Conservation (phyloP, 2,329 filamentous ascomycete species). For the Sordariomycetes sp. region DNA sequence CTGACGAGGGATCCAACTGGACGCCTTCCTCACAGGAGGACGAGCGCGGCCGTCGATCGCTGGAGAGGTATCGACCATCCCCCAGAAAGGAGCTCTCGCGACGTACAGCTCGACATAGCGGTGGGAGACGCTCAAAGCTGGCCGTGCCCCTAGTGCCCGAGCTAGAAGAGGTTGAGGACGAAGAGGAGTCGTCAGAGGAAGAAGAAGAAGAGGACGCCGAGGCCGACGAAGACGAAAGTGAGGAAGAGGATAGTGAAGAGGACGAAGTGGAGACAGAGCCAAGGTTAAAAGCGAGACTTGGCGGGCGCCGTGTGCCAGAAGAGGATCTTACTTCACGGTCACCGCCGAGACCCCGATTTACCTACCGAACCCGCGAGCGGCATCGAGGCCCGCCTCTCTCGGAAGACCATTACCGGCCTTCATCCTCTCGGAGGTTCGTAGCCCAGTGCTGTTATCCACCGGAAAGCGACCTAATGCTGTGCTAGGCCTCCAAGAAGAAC, state of each 20-base stretch:
- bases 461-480: background rate
- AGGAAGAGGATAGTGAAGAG: background rate
- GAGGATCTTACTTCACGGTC: background rate
- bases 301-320: background rate
- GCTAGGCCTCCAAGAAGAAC: constrained; percentile 1
- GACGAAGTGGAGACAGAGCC: background rate
- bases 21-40: constrained; percentile 23
- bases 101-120: background rate
- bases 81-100: background rate
- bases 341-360: background rate
- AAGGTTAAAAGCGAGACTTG: background rate
- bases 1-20: constrained; percentile 26
- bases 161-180: background rate
- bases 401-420: background rate
- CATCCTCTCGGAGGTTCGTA: background rate
- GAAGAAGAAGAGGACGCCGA: constrained; percentile 11
- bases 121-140: background rate
- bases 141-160: background rate
- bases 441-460: background rate
- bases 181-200: background rate
- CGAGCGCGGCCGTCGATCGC: background rate
- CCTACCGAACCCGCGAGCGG: background rate
- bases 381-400: background rate
- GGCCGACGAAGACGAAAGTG: constrained; percentile 3
- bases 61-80: background rate